Percentiles rank a stretch among this genome's conserved stretches.
phyloP scores from a whole-genome alignment of 768 basidiomycete species.

The Lactarius quietus region DNA sequence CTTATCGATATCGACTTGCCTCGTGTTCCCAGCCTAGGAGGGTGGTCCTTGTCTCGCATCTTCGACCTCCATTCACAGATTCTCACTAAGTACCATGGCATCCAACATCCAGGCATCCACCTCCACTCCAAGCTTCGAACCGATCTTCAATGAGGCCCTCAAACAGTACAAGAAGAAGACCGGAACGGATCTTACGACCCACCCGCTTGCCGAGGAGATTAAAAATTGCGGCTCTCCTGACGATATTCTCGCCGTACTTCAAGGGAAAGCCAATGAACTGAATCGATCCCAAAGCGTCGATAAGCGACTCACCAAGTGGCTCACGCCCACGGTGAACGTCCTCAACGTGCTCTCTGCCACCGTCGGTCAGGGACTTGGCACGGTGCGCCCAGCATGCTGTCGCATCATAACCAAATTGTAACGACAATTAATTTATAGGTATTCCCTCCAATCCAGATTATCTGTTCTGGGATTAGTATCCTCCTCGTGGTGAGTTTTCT shows the following conservation, averaged over 20 bases:
- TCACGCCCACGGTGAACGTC: neutral
- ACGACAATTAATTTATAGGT: neutral
- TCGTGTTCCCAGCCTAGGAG: no score
- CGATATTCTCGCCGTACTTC: neutral
- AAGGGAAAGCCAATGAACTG: neutral
- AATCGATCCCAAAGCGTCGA: neutral
- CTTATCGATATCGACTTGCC: no score
- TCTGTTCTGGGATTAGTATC: neutral
- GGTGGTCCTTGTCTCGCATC: no score
- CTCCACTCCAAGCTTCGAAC: neutral
- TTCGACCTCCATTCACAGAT: no score
- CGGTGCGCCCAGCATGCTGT: neutral
- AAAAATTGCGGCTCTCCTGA: neutral
- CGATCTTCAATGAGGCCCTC: neutral
- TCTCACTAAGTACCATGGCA: neutral
- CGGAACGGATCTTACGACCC: neutral
- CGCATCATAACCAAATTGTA: neutral
- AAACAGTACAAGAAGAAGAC: neutral
- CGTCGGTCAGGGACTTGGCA: neutral
- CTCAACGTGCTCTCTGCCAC: neutral
- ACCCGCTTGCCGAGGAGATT: neutral
- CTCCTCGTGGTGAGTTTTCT: neutral
- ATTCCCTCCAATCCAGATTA: neutral
- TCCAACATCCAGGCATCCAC: neutral
- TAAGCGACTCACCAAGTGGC: neutral